Percentiles rank a stretch among this genome's conserved stretches.
Conservation (phyloP, 257 asterid genomes). For the Lantana camara region DNA sequence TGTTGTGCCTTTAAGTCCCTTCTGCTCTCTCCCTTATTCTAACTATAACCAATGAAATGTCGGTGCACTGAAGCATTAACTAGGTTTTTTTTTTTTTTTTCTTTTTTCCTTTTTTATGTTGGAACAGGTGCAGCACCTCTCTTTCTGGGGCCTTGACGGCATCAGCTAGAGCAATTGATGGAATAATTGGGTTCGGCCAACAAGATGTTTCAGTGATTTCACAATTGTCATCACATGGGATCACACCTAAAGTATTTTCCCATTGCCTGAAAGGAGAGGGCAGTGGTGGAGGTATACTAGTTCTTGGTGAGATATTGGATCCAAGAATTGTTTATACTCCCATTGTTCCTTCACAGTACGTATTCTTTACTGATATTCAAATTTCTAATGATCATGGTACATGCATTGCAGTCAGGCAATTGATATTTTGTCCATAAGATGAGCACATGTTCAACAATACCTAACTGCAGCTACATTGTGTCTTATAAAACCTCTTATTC, state of each 20-base stretch:
- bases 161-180: conserved; percentile 87
- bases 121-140: conserved; percentile 84
- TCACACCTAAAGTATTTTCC: conserved; percentile 81
- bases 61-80: conserved; percentile 15
- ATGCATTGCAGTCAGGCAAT: conserved; percentile 9
- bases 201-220: conserved; percentile 75
- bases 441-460: background rate
- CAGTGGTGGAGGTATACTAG: conserved; percentile 86
- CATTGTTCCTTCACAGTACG: conserved; percentile 92
- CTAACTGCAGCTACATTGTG: background rate
- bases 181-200: conserved; percentile 86
- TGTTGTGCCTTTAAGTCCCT: conserved; percentile 2
- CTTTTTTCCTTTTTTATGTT: too few relatives aligned
- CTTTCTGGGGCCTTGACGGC: conserved; percentile 74
- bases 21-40: background rate
- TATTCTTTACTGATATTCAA: conserved; percentile 32
- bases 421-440: conserved; percentile 11
- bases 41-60: conserved; percentile 10
- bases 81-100: too few relatives aligned
- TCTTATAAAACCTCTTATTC: background rate
- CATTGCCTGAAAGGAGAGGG: conserved; percentile 93
- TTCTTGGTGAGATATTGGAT: conserved; percentile 95
- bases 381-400: conserved; percentile 9
- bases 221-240: conserved; percentile 73
- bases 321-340: conserved; percentile 88